Evolutionary conservation across 2,329 filamentous ascomycete genomes (phyloP), one percentile per base, ranked within the genome.

Genomic region (Clarireedia hainanense): DNA sequence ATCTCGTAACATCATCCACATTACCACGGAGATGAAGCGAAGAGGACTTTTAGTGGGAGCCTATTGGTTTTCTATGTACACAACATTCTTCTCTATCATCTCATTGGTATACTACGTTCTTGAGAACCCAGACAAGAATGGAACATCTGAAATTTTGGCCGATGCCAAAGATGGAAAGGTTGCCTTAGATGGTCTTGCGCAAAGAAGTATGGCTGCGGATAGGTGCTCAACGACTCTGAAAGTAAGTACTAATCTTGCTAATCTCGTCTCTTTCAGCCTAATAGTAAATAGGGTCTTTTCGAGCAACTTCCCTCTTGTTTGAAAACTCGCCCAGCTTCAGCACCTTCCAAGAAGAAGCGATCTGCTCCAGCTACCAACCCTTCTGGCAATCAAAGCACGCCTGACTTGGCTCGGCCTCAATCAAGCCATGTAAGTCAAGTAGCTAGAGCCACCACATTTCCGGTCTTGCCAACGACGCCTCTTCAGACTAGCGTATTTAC

Each of bases 51-150:
- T 94, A n/a, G 85, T 86, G 59, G 89, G 89, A 0, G 86, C 88
- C 0, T 91, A 90, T 70, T 94, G 89, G 89, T 92, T 92, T 67
- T 87, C 88, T 62, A 82, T 92, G 67, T 92, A 90, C 67, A 90
- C 88, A 2, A 86, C 88, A 15, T 91, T 90, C 72, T 91, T 91
- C 67, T 85, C 87, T 14, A 86, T 92, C 34, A 74, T 94, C 34
- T 89, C 89, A 0, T 75, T 94, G 47, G 76, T 92, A 1, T 94
- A 89, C 66, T 92, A 88, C 66, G 86, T 88, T 0, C 75, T 90
- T 14, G 89, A 92, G 68, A 92, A 92, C 61, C 86, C 87, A 1
- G 83, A 88, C 58, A 89, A 87, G 65, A 74, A 80, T 4, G 87
- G 85, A 1, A 85, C 86, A 5, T 79, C 86, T 51, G 91, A 95